Conservation (phyloP, 352 stramenopile genomes). For the Globisporangium sylvaticum region DNA sequence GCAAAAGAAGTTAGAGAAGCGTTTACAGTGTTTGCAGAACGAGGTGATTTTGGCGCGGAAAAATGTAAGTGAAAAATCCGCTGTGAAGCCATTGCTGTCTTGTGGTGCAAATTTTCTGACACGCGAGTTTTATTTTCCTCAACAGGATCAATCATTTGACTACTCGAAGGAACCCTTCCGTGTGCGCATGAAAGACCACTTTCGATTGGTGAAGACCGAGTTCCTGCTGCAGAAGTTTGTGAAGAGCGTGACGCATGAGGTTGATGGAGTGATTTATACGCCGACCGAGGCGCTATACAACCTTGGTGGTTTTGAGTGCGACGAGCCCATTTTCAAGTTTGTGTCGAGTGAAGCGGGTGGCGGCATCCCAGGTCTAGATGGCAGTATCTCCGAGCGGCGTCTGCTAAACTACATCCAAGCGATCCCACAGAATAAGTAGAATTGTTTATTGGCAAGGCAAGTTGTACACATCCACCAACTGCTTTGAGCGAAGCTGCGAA, state of each 20-base stretch:
- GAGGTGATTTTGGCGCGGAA: constrained; percentile 86
- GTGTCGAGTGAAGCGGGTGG: constrained; percentile 73
- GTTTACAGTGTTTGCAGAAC: constrained; percentile 85
- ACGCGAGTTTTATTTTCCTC: background rate
- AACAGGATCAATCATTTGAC: constrained; percentile 71
- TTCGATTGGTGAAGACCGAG: constrained; percentile 82
- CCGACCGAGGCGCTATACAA: constrained; percentile 82
- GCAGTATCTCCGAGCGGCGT: constrained; percentile 72
- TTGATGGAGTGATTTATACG: constrained; percentile 86
- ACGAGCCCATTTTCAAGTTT: constrained; percentile 88
- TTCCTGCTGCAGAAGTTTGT: constrained; percentile 85
- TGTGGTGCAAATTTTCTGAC: background rate
- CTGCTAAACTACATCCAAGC: constrained; percentile 78
- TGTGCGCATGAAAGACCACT: constrained; percentile 89
- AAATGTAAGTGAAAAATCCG: constrained; percentile 40
- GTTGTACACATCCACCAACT: constrained; percentile 5
- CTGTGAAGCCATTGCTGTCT: background rate
- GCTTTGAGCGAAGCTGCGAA: background rate
- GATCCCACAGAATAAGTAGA: constrained; percentile 56
- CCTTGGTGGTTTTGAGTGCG: constrained; percentile 77
- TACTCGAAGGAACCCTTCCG: constrained; percentile 81
- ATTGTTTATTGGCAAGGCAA: constrained; percentile 13
- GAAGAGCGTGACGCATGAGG: constrained; percentile 81
- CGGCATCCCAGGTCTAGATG: constrained; percentile 76
- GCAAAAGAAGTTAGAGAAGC: constrained; percentile 87